Evolutionary conservation across 202 grass and related monocot genomes (phyloP).

Genomic region (Schoenoplectus triqueter): DNA sequence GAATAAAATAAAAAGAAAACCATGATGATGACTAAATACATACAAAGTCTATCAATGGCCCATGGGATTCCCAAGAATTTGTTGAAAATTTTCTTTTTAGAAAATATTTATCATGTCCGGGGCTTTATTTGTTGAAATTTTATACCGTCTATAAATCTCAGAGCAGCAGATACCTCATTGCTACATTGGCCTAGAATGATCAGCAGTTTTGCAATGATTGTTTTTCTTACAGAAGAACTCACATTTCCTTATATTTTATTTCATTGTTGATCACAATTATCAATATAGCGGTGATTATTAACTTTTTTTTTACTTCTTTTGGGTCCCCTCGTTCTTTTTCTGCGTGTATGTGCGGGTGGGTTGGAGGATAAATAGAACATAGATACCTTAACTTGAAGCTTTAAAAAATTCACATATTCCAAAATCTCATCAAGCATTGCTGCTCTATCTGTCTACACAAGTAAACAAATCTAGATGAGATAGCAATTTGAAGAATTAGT

Average conservation of each 20-base stretch:
- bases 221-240: conserved; percentile 13
- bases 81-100: not conserved
- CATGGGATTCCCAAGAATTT: not conserved
- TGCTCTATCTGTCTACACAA: conserved; percentile 93
- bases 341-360: not conserved
- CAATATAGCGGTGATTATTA: not conserved
- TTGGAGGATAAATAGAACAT: not conserved
- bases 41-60: not conserved
- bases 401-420: conserved; percentile 93
- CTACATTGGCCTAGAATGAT: not conserved
- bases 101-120: not conserved
- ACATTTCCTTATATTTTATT: conserved; percentile 7
- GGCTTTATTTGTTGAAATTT: not conserved
- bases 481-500: not conserved
- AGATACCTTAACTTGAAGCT: conserved; percentile 93
- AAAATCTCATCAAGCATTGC: conserved; percentile 99
- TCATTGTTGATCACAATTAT: conserved; percentile 3
- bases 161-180: not conserved
- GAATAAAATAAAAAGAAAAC: conserved; percentile 32
- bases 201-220: not conserved
- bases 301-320: conserved; percentile 6
- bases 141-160: conserved; percentile 11
- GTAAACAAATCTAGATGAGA: conserved; percentile 28
- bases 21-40: conserved; percentile 36
- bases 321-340: not conserved